Evolutionary conservation across 139 green algal genomes (phyloP), one percentile per base, ranked within the genome.

Genomic region (Asterochloris sp.): DNA sequence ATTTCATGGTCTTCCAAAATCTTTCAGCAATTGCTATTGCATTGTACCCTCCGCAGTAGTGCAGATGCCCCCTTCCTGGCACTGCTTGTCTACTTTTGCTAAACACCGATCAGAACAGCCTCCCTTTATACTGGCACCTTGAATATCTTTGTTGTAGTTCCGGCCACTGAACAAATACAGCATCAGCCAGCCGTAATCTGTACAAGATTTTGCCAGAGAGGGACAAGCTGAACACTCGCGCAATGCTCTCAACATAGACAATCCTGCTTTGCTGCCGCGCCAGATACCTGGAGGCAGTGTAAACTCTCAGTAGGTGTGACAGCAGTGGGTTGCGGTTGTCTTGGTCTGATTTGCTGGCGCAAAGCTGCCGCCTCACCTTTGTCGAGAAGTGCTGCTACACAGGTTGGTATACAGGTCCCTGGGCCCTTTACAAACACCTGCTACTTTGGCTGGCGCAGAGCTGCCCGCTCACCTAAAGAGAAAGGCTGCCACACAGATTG

Each of bases 201-300:
- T 98, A 97, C 64, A 98, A 63, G n/a, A 98, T 93, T 75, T 92
- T 93, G 27, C 92, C 95, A 2, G 91, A 93, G 27, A 98, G 85
- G 0, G 92, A 97, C 29, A 98, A 87, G 28, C 83, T 86, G 19
- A 83, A 78, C 24, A 94, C 91, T 0, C 95, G 83, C 0, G 95
- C 95, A 26, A 98, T 98, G 82, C 91, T 96, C 82, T 98, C 95
- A 60, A 98, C 86, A 78, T 97, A 98, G 28, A 96, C 85, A 0
- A 98, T 89, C 79, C 82, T 81, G 19, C 71, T 84, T 47, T 82
- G 26, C 62, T 64, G 63, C 68, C 23, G 21, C 60, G 24, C 24
- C 76, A 54, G 38, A 54, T 54, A 54, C 38, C 38, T 54, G 38
- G 47, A 74, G 73, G 16, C 17, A 74, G 26, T 15, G 26, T 74